phyloP scores from a whole-genome alignment of 306 rosid genomes.

The Begonia masoniana region DNA sequence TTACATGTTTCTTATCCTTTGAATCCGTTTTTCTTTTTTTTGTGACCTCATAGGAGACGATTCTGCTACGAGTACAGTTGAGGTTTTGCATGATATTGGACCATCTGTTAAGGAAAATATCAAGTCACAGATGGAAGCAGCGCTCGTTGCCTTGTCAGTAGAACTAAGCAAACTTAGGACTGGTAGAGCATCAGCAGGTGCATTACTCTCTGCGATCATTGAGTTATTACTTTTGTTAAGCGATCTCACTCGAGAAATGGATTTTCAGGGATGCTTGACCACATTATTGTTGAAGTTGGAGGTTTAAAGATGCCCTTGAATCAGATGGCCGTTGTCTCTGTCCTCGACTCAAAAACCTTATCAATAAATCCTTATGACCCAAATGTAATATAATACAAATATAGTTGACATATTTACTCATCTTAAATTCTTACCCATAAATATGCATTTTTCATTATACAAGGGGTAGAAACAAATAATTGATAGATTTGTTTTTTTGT shows the following conservation, averaged over 20 bases:
- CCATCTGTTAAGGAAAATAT: conserved; percentile 62
- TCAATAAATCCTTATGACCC: conserved; percentile 84
- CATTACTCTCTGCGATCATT: conserved; percentile 5
- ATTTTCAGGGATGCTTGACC: conserved; percentile 87
- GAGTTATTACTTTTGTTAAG: neutral
- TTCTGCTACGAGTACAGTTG: conserved; percentile 30
- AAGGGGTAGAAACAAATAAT: too few relatives aligned
- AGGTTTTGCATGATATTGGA: conserved; percentile 45
- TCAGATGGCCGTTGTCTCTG: conserved; percentile 82
- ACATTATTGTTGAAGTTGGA: conserved; percentile 68
- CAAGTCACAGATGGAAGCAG: conserved; percentile 74
- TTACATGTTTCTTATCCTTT: too few relatives aligned
- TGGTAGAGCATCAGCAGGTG: conserved; percentile 95
- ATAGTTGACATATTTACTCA: too few relatives aligned
- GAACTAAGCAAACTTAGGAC: conserved; percentile 71
- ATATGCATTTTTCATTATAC: too few relatives aligned
- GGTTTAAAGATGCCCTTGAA: conserved; percentile 74
- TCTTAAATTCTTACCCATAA: too few relatives aligned
- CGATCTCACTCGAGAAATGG: neutral
- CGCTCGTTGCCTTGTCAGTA: conserved; percentile 49
- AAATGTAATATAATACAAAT: conserved; percentile 27
- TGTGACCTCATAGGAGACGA: conserved; percentile 44
- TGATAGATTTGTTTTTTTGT: too few relatives aligned
- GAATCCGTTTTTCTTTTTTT: neutral
- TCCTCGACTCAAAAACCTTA: conserved; percentile 63